A percentile compares a stretch with the other conserved stretches of the same genome.
phyloP scores from a whole-genome alignment of 176 grass and related monocot species.

The Oryza glumipatula region DNA sequence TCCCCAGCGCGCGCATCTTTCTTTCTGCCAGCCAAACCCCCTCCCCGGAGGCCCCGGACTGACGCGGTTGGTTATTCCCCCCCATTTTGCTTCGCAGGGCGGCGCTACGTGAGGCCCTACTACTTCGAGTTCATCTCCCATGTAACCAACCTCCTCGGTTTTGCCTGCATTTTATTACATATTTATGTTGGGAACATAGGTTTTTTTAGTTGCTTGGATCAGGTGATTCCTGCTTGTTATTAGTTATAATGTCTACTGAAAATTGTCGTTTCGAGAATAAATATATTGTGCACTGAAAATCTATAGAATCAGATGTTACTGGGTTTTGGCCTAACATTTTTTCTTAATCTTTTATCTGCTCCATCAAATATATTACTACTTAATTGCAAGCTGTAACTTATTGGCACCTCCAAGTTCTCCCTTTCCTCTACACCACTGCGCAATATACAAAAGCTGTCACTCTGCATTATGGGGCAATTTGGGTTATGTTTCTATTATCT shows the following conservation, averaged over 20 bases:
- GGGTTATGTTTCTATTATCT: neutral
- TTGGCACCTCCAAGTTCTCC: neutral
- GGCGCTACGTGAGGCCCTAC: constrained; percentile 90
- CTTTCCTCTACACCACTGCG: neutral
- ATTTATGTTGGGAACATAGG: neutral
- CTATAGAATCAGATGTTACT: neutral
- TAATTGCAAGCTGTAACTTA: neutral
- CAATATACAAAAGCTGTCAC: neutral
- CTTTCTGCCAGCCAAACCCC: too few relatives aligned
- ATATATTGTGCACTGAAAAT: neutral
- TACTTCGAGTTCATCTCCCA: constrained; percentile 97
- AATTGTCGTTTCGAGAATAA: too few relatives aligned
- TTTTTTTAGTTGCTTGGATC: neutral
- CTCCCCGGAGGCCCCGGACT: neutral
- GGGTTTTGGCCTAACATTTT: neutral
- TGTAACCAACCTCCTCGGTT: constrained; percentile 39
- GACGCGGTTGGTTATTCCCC: neutral
- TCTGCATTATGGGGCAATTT: neutral
- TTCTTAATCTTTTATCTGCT: neutral
- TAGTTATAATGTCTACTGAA: neutral
- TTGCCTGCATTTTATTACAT: neutral
- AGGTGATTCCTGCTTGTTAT: neutral
- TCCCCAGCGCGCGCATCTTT: neutral
- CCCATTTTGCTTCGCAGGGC: constrained; percentile 49
- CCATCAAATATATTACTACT: neutral